Percentiles rank a stretch among this genome's conserved stretches.
These are phyloP conservation scores for Rossbeevera mucosa DNA, from an alignment of 768 basidiomycete genomes.

Conservation along the genomic window DNA sequence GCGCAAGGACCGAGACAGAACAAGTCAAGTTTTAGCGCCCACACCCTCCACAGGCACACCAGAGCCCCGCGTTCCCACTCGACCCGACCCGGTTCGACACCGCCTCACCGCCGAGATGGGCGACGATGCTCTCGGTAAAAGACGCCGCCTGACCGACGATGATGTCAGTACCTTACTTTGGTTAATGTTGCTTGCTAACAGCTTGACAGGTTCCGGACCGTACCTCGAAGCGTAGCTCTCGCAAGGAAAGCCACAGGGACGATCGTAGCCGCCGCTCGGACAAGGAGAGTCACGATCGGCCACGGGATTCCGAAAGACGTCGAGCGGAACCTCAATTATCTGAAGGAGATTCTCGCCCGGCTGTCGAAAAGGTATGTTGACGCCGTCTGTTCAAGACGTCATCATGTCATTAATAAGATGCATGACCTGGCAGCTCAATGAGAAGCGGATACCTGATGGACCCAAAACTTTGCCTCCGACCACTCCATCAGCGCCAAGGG, in stretches of 20 bases:
- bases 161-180: constrained; percentile 48
- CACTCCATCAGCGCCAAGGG: constrained; percentile 67
- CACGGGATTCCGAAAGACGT: constrained; percentile 64
- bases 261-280: constrained; percentile 67
- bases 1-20: constrained; percentile 56
- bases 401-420: constrained; percentile 5
- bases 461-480: constrained; percentile 52
- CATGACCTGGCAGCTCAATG: constrained; percentile 35
- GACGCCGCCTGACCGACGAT: constrained; percentile 64
- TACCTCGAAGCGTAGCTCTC: constrained; percentile 73
- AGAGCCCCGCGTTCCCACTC: constrained; percentile 57
- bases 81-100: constrained; percentile 58
- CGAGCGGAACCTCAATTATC: constrained; percentile 56
- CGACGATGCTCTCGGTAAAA: constrained; percentile 71
- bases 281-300: constrained; percentile 64
- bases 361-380: constrained; percentile 59
- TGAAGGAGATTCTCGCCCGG: constrained; percentile 46
- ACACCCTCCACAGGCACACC: constrained; percentile 26
- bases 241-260: constrained; percentile 74
- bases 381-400: neutral
- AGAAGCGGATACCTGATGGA: constrained; percentile 55
- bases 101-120: constrained; percentile 39
- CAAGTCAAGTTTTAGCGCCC: constrained; percentile 32
- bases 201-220: constrained; percentile 54
- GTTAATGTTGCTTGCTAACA: constrained; percentile 9